These are phyloP conservation scores for Brasenia schreberi DNA, from an alignment of 164 flowering plant species.

Conservation along the genomic window DNA sequence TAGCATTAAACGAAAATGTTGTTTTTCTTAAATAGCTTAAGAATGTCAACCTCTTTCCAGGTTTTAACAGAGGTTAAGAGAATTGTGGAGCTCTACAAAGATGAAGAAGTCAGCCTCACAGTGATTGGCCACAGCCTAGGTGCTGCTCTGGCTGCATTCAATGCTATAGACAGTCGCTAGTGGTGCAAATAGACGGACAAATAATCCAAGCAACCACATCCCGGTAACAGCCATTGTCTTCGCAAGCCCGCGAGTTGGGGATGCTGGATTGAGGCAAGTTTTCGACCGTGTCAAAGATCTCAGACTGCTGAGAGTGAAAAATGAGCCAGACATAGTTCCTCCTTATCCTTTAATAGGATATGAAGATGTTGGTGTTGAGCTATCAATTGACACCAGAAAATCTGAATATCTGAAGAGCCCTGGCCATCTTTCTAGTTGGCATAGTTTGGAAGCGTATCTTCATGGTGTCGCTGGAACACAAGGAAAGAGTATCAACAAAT, in stretches of 20 bases:
- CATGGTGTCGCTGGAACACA: conserved; percentile 88
- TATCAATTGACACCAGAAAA: conserved; percentile 42
- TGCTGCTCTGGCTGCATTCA: conserved; percentile 49
- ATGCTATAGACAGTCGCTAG: conserved; percentile 45
- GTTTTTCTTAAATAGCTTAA: too few species aligned
- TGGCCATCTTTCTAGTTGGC: conserved; percentile 31
- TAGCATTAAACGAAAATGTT: too few species aligned
- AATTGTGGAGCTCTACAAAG: conserved; percentile 27
- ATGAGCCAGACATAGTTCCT: conserved; percentile 47
- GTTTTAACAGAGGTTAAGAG: conserved; percentile 43
- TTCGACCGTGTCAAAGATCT: conserved; percentile 20
- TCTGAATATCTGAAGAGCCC: conserved; percentile 59
- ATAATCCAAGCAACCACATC: conserved; percentile 11
- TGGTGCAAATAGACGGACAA: conserved; percentile 18
- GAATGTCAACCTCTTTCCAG: conserved; percentile 13
- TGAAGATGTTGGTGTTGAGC: conserved; percentile 47
- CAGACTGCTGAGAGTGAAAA: conserved; percentile 25
- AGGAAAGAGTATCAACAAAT: conserved; percentile 20
- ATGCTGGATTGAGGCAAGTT: conserved; percentile 23
- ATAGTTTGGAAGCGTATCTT: conserved; percentile 56
- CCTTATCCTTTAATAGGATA: conserved; percentile 12
- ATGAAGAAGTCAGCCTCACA: conserved; percentile 35
- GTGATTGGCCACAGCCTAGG: conserved; percentile 60
- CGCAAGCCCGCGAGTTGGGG: conserved; percentile 63
- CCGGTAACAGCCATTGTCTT: conserved; percentile 49